phyloP scores from a whole-genome alignment of 2,329 filamentous ascomycete species.

The Trichoderma brevicompactum region DNA sequence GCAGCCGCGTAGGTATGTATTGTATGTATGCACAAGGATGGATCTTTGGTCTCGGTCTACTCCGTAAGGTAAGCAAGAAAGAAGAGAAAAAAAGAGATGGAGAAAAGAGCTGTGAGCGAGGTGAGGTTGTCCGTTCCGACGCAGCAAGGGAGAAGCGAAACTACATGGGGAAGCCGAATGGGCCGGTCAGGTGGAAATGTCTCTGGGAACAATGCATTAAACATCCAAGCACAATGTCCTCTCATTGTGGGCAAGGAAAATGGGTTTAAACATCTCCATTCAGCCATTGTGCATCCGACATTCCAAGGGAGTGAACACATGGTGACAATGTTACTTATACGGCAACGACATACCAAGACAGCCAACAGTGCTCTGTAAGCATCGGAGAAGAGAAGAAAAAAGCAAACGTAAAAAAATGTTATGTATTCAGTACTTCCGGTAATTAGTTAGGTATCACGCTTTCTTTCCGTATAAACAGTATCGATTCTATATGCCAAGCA shows the following conservation, averaged over 20 bases:
- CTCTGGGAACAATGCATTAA: neutral
- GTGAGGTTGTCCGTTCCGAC: no score
- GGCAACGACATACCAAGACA: no score
- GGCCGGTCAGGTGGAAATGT: neutral
- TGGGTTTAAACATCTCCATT: neutral
- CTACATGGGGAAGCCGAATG: neutral
- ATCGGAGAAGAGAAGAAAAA: neutral
- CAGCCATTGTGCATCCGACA: neutral
- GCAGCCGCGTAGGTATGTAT: neutral
- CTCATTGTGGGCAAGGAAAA: neutral
- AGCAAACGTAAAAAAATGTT: slow-evolving; percentile 4
- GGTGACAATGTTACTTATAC: neutral
- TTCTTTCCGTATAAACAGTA: slow-evolving; percentile 29
- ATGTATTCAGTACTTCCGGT: neutral
- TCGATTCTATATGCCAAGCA: slow-evolving; percentile 28
- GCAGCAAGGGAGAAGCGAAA: neutral
- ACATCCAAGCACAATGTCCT: neutral
- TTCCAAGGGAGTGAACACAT: slow-evolving; percentile 1
- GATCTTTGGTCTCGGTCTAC: no score
- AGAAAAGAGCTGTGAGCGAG: neutral
- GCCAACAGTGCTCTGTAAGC: neutral
- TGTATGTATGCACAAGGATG: no score
- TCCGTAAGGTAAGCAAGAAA: no score
- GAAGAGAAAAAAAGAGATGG: neutral
- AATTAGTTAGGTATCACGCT: slow-evolving; percentile 25